Evolutionary conservation across 1,284 basidiomycete species (phyloP), one percentile per base, ranked within the genome.

Genomic region (Flammula alnicola): DNA sequence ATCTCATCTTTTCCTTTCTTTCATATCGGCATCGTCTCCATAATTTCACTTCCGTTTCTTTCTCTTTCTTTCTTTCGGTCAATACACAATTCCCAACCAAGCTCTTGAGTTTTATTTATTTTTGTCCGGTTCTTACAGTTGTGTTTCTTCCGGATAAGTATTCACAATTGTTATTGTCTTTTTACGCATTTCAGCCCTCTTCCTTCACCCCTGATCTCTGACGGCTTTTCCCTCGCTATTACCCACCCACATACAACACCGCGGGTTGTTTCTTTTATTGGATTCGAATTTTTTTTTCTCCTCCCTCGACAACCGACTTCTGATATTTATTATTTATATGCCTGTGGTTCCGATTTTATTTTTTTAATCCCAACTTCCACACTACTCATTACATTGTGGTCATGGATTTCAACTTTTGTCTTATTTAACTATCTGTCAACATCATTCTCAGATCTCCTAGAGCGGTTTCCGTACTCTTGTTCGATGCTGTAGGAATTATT

Each of bases 91-190:
- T 48, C 36, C 26, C 25, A 7, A 36, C 29, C 14, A 32, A 31
- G 40, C 33, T 23, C 22, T n/a, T 26, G 38, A 20, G 39, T 41
- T 27, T 35, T 35, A 45, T 46, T 36, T 40, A 46, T 51, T 46
- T 23, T 26, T 19, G 22, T 20, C 36, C 31, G 27, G 33, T 35
- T 44, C 26, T 33, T 27, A 25, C 38, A 29, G 17, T 45, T 42
- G 52, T 50, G 48, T 49, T 44, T 37, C 44, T 54, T 54, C 48
- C 41, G 52, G 44, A 47, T 46, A 44, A 48, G 47, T 36, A 47
- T 44, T 51, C 45, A 41, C 41, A 27, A 27, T 46, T 32, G 19
- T 36, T 9, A 35, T 10, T 39, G 17, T 25, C 23, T 22, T n/a
- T 10, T 19, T 35, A 41, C 27, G 14, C 26, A n/a, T n/a, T n/a